A percentile compares a stretch with the other conserved stretches of the same genome.
These are phyloP conservation scores for Thuja plicata DNA, from an alignment of 83 land plant species.

Conservation along the genomic window DNA sequence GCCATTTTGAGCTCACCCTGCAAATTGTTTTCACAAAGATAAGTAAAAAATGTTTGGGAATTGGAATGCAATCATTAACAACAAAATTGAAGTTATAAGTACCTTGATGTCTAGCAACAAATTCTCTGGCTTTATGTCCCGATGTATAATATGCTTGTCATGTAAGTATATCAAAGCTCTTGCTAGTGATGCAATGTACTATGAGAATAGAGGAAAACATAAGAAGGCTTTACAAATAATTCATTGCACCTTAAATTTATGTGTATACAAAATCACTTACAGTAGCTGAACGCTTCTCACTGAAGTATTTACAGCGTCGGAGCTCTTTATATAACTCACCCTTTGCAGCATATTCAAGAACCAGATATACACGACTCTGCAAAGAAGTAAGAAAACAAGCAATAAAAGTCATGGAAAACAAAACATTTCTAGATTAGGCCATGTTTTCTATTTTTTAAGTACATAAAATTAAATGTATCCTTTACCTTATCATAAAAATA, in stretches of 20 bases:
- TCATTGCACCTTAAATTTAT: no score
- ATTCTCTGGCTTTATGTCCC: constrained; percentile 93
- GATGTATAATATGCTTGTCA: constrained; percentile 90
- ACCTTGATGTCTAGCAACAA: constrained; percentile 79
- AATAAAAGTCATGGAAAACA: background rate
- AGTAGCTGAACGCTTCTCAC: constrained; percentile 85
- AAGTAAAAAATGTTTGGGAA: background rate
- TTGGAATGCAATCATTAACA: background rate
- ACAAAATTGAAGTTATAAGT: background rate
- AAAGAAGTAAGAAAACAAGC: background rate
- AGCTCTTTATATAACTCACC: constrained; percentile 93
- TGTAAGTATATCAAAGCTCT: constrained; percentile 84
- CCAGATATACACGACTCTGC: constrained; percentile 80
- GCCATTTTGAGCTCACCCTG: constrained; percentile 97
- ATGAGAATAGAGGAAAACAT: no score
- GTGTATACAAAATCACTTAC: constrained; percentile 32
- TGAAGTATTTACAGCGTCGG: constrained; percentile 76
- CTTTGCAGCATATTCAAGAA: constrained; percentile 87
- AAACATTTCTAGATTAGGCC: no score
- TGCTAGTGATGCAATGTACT: constrained; percentile 86
- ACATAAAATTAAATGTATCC: no score
- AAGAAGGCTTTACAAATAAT: no score
- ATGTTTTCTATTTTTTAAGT: no score
- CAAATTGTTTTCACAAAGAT: background rate
- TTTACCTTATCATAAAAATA: no score